Evolutionary conservation across 306 rosid species (phyloP), one percentile per base, ranked within the genome.

Genomic region (Dryas alaskensis): DNA sequence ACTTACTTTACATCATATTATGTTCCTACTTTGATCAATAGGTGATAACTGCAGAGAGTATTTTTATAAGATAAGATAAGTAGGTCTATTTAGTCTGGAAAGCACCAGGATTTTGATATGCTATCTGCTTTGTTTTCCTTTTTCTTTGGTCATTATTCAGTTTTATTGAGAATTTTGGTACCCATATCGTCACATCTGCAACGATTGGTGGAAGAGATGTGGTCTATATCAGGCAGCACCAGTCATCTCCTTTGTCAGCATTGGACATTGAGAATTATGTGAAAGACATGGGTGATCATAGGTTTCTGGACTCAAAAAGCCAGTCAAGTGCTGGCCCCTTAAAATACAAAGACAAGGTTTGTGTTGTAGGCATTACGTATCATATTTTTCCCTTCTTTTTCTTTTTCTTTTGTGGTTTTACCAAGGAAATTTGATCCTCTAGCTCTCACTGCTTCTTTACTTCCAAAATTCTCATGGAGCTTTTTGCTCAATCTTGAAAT

Each of bases 261-360:
- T 39, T 78, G 9, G 97, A 95, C 76, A 92, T 95, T 72, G 91
- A 95, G 80, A 85, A 68, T 69, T 95, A 92, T 42, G 86, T 88
- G 73, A 85, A 90, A 74, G 98, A 95, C 80, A 89, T 95, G 61
- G 93, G 83, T 67, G 84, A 90, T 72, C 97, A 90, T 69, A 81
- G 99, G 83, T 95, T 95, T 81, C 87, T 17, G 66, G 96, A 87
- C 66, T 78, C 73, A 1, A 85, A 87, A 68, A 78, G 72, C 79
- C 75, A 69, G 65, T 83, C 85, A 3, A 86, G 73, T 69, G 83
- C 86, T 39, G 93, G 89, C 65, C 89, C 92, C 67, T 86, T 95
- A 74, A 95, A 85, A 78, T 95, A 92, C 92, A 95, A 95, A 84
- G 99, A 95, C 70, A 95, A 95, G 98, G 99, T 90, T 67, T 69